A percentile compares a stretch with the other conserved stretches of the same genome.
Evolutionary conservation across 805 yeast genomes (phyloP).

Genomic region (Wickerhamomyces hampshirensis): DNA sequence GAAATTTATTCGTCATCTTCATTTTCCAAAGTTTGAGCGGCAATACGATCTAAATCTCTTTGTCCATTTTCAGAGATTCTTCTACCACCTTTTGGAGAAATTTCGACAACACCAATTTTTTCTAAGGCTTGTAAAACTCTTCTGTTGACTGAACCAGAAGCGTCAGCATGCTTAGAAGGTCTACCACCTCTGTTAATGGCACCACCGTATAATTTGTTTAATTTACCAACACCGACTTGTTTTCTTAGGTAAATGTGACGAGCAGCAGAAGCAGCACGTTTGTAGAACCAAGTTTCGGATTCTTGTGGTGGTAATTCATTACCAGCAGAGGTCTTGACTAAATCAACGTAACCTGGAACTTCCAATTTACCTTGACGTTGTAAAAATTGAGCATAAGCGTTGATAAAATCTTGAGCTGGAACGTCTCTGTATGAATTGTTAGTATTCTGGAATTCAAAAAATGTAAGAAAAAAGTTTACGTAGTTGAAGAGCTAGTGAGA

Average conservation of each 20-base stretch:
- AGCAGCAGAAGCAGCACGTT: slow-evolving; percentile 99
- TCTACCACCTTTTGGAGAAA: slow-evolving; percentile 98
- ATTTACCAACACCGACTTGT: slow-evolving; percentile 98
- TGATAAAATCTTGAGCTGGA: slow-evolving; percentile 99
- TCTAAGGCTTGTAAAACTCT: slow-evolving; percentile 96
- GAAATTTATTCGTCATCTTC: slow-evolving; percentile 67
- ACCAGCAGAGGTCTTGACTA: slow-evolving; percentile 98
- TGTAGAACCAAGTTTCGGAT: slow-evolving; percentile 99
- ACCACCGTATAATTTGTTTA: slow-evolving; percentile 99
- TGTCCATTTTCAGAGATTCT: slow-evolving; percentile 99
- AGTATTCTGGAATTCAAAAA: slow-evolving; percentile 9
- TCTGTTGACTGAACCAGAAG: slow-evolving; percentile 99
- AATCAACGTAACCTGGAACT: slow-evolving; percentile 99
- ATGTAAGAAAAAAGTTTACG: too few relatives aligned
- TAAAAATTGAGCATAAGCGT: slow-evolving; percentile 99
- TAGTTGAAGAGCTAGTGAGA: neutral
- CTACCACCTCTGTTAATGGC: slow-evolving; percentile 98
- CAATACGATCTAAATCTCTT: slow-evolving; percentile 99
- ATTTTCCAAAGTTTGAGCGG: slow-evolving; percentile 95
- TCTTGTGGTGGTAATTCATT: slow-evolving; percentile 99
- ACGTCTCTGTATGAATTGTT: slow-evolving; percentile 76
- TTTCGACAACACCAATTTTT: slow-evolving; percentile 96
- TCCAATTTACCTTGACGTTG: slow-evolving; percentile 99
- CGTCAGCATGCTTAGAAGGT: slow-evolving; percentile 98
- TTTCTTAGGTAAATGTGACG: slow-evolving; percentile 99